Evolutionary conservation across 768 basidiomycete genomes (phyloP).

Genomic region (Postia placenta): DNA sequence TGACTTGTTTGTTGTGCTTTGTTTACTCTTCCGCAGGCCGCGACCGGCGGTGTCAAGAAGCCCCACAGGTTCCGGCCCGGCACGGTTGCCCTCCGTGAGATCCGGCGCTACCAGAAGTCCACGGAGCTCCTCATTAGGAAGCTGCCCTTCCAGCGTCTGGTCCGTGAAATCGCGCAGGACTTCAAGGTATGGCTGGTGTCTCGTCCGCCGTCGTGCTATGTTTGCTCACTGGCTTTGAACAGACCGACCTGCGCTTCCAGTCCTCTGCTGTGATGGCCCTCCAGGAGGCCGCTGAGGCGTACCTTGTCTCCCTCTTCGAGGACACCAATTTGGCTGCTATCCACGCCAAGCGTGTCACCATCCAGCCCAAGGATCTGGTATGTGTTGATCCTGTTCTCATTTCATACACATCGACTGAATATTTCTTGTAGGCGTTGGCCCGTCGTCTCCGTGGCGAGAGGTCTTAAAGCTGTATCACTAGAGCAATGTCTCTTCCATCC

Average conservation of each 20-base stretch:
- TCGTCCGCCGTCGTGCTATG: neutral
- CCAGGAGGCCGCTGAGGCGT: slow-evolving; percentile 83
- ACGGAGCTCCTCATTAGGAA: slow-evolving; percentile 99
- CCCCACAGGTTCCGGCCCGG: slow-evolving; percentile 96
- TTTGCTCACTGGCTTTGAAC: slow-evolving; percentile 5
- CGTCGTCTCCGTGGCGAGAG: slow-evolving; percentile 77
- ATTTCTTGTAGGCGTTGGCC: slow-evolving; percentile 47
- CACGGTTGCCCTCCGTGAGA: slow-evolving; percentile 99
- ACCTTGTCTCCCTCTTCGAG: slow-evolving; percentile 74
- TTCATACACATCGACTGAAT: neutral
- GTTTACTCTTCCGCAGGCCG: slow-evolving; percentile 18
- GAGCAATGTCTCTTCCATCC: neutral
- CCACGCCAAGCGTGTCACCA: slow-evolving; percentile 81
- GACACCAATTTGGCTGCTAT: slow-evolving; percentile 84
- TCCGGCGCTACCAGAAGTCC: slow-evolving; percentile 96
- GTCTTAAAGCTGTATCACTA: slow-evolving; percentile 35
- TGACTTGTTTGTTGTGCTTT: slow-evolving; percentile 12
- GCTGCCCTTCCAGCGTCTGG: slow-evolving; percentile 98
- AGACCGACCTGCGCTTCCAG: slow-evolving; percentile 87
- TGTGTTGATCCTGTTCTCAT: slow-evolving; percentile 16
- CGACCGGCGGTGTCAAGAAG: slow-evolving; percentile 95
- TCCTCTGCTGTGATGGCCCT: slow-evolving; percentile 87
- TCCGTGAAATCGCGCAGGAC: slow-evolving; percentile 90
- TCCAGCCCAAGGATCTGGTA: slow-evolving; percentile 82
- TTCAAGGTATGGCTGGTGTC: slow-evolving; percentile 83